Evolutionary conservation across 208 protist species (phyloP).

Genomic region (Acanthamoeba polyphaga): DNA sequence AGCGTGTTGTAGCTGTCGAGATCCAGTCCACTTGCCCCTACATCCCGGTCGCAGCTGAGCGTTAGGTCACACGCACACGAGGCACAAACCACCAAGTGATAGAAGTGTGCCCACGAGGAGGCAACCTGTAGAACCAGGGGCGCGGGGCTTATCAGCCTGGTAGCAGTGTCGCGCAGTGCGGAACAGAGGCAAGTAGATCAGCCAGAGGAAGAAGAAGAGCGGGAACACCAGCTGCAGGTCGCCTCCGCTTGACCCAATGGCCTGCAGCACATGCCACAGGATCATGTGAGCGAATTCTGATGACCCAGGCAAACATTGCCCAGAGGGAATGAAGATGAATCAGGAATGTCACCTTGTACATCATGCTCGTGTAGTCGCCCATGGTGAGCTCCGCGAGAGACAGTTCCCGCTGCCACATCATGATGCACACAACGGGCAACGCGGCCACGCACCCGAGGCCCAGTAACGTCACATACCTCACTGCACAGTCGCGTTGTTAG

Average conservation of each 20-base stretch:
- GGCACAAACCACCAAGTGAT: neutral
- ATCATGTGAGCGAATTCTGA: neutral
- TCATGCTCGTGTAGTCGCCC: neutral
- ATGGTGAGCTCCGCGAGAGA: neutral
- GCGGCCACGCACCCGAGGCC: neutral
- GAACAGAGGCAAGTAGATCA: slow-evolving; percentile 6
- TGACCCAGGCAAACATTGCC: too few species aligned
- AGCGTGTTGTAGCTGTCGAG: slow-evolving; percentile 33
- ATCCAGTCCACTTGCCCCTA: neutral
- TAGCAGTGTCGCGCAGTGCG: neutral
- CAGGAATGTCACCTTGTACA: neutral
- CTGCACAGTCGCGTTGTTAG: neutral
- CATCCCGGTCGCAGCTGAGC: too few species aligned
- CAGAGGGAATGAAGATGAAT: neutral
- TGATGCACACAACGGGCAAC: neutral
- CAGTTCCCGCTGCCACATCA: slow-evolving; percentile 1
- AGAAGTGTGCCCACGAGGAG: neutral
- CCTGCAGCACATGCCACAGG: neutral
- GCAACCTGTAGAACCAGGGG: neutral
- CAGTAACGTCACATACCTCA: neutral
- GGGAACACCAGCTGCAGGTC: slow-evolving; percentile 10
- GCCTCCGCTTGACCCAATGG: slow-evolving; percentile 13
- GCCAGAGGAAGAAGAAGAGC: slow-evolving; percentile 35
- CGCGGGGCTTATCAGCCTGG: neutral
- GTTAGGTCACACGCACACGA: neutral